Evolutionary conservation across 345 rosid species (phyloP).

Genomic region (Camelina hispida): DNA sequence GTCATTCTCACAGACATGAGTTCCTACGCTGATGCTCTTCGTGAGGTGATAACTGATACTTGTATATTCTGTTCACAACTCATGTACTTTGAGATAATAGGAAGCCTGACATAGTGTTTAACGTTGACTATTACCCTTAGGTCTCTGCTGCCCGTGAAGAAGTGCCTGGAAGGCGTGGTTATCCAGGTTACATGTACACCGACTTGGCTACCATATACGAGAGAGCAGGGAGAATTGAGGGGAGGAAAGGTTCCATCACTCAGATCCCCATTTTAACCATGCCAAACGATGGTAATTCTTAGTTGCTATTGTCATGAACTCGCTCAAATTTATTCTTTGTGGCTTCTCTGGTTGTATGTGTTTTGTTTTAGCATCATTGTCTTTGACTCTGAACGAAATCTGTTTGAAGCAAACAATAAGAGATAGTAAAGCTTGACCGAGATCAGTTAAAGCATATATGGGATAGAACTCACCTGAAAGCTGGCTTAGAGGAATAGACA

Average conservation of each 20-base stretch:
- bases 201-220: conserved; percentile 95
- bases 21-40: conserved; percentile 97
- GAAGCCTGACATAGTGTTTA: conserved; percentile 11
- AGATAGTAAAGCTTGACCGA: conserved; percentile 10
- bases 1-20: conserved; percentile 97
- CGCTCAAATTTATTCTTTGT: not conserved
- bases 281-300: conserved; percentile 86
- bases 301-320: conserved; percentile 4
- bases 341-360: conserved; percentile 12
- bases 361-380: conserved; percentile 11
- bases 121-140: conserved; percentile 42
- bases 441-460: conserved; percentile 2
- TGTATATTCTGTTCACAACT: conserved; percentile 24
- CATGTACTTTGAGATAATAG: conserved; percentile 20
- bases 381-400: not conserved
- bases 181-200: conserved; percentile 97
- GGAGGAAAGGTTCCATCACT: conserved; percentile 89
- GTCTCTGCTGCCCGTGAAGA: conserved; percentile 97
- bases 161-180: conserved; percentile 97
- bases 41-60: conserved; percentile 62
- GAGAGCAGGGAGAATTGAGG: conserved; percentile 93
- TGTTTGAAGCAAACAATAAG: not conserved
- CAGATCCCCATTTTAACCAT: conserved; percentile 93
- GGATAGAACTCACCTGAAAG: conserved; percentile 13
- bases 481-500: conserved; percentile 22